Evolutionary conservation across 306 rosid species (phyloP).

Genomic region (Alnus rubra): DNA sequence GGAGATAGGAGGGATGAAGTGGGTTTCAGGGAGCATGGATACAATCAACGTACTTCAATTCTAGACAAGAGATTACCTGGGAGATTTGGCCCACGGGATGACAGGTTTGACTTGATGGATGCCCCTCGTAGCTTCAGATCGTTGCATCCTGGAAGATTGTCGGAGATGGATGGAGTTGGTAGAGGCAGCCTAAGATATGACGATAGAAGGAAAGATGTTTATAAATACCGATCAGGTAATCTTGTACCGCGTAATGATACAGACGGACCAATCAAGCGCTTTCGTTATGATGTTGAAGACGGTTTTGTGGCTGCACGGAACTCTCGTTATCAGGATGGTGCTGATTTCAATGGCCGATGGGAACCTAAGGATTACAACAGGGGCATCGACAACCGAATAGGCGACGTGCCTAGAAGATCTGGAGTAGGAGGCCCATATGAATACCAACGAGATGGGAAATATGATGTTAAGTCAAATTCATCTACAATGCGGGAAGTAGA

Average conservation of each 20-base stretch:
- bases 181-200: conserved; percentile 3
- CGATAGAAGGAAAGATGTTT: not conserved
- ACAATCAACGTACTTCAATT: conserved; percentile 7
- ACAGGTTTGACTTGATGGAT: conserved; percentile 6
- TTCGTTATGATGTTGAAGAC: not conserved
- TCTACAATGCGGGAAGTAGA: conserved; percentile 9
- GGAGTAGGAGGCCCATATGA: not conserved
- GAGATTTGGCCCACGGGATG: conserved; percentile 1
- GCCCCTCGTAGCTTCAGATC: conserved; percentile 3
- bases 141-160: not conserved
- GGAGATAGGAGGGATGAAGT: conserved; percentile 8
- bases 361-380: conserved; percentile 6
- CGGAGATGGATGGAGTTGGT: conserved; percentile 10
- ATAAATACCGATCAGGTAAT: conserved; percentile 4
- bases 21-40: conserved; percentile 7
- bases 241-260: not conserved
- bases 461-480: conserved; percentile 2
- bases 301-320: not conserved
- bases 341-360: conserved; percentile 3
- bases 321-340: conserved; percentile 5
- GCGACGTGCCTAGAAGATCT: not conserved
- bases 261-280: not conserved
- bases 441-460: conserved; percentile 6
- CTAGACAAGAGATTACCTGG: not conserved
- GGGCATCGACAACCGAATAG: not conserved